Conservation (phyloP, 2,329 filamentous ascomycete species). For the Cadophora sp. region DNA sequence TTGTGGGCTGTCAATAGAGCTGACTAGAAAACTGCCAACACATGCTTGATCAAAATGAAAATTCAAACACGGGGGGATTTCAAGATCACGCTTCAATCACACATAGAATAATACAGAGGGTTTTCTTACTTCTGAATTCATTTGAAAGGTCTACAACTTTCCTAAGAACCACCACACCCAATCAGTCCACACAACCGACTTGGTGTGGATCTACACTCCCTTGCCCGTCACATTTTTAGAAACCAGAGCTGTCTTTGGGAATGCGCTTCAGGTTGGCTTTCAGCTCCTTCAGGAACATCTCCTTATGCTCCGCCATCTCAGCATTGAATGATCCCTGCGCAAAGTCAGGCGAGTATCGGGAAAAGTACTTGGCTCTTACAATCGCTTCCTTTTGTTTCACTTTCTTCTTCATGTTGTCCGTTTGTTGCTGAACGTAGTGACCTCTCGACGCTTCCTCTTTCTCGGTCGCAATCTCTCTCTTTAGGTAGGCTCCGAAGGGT, state of each 20-base stretch:
- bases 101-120: too few relatives aligned
- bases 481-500: slow-evolving; percentile 22
- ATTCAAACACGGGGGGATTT: too few relatives aligned
- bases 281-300: not conserved
- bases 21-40: too few relatives aligned
- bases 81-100: too few relatives aligned
- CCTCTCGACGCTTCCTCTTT: not conserved
- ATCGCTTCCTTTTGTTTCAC: not conserved
- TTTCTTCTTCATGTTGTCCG: not conserved
- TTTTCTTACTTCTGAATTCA: too few relatives aligned
- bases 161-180: too few relatives aligned
- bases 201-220: too few relatives aligned
- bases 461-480: not conserved
- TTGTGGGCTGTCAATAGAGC: too few relatives aligned
- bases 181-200: too few relatives aligned
- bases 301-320: not conserved
- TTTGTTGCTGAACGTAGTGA: not conserved
- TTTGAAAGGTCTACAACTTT: too few relatives aligned
- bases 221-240: not conserved
- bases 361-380: not conserved
- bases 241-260: not conserved
- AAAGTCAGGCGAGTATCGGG: not conserved
- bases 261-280: not conserved
- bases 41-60: too few relatives aligned
- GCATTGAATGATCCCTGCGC: not conserved